Evolutionary conservation across 148 eudicot species (phyloP), one percentile per base, ranked within the genome.

Genomic region (Drosera capensis): DNA sequence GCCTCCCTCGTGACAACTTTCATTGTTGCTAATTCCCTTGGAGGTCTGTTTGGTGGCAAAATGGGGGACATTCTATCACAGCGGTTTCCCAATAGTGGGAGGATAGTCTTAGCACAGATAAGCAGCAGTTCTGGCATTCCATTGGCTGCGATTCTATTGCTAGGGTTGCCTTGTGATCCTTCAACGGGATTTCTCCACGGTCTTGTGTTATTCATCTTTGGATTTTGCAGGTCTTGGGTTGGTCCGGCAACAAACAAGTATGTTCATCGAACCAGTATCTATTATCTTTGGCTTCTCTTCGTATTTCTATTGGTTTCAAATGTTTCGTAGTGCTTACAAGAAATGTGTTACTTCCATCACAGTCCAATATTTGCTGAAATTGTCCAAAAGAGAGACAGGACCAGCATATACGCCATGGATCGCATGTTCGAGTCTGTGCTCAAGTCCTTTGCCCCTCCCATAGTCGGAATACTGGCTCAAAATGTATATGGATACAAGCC

Each of bases 361-460:
- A 78, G 85, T 43, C 87, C 90, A 23, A 80, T 80, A 45, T 75
- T 80, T 49, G 90, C 80, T 42, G 90, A 80, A 50, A 73, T 76
- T 57, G 90, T 80, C 9, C 90, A 83, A 1, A 71, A 73, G 60
- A 76, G 67, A 45, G 60, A 73, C 23, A 62, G 84, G 25, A 80
- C 90, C 41, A 80, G 80, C 67, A 71, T 80, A 65, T 80, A 80
- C 34, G 90, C 90, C 9, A 43, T 80, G 48, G 90, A 80, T 25
- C 43, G 80, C 6, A 71, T 77, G 0, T 73, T 80, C 4, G 90
- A 80, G 68, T 68, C 75, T 17, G 60, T 71, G 42, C 65, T 80
- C 11, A 40, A 82, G 7, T 80, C 83, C 23, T 80, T 80, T 61
- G 80, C 90, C 39, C 83, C 83, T 1, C 84, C 83, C 0, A 25